These are phyloP conservation scores for Ploettnerulaceae sp. DNA, from an alignment of 2,329 filamentous ascomycete species.

Conservation along the genomic window DNA sequence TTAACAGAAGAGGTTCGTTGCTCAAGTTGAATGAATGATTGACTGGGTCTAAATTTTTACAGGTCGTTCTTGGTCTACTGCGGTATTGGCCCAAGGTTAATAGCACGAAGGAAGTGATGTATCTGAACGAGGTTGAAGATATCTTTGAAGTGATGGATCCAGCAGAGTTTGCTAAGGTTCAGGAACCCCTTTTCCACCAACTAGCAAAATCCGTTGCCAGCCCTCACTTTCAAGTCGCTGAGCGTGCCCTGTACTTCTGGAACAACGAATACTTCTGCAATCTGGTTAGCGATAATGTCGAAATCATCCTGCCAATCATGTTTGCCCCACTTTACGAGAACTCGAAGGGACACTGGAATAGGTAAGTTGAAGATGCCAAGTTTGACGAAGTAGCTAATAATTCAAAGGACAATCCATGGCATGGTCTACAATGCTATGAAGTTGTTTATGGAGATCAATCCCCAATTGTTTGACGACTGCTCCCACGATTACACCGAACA, in stretches of 20 bases:
- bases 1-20: constrained; percentile 80
- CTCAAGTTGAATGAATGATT: too few relatives aligned
- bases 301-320: constrained; percentile 98
- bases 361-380: constrained; percentile 50
- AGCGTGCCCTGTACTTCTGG: constrained; percentile 98
- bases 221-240: constrained; percentile 97
- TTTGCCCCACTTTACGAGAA: constrained; percentile 98
- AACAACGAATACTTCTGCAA: constrained; percentile 99
- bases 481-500: constrained; percentile 97
- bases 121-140: constrained; percentile 96
- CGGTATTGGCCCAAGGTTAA: constrained; percentile 99
- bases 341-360: constrained; percentile 98
- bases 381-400: constrained; percentile 33
- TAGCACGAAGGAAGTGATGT: constrained; percentile 99
- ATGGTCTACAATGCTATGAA: constrained; percentile 99
- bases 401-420: constrained; percentile 84
- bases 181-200: constrained; percentile 95
- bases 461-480: constrained; percentile 96
- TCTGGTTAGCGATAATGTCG: constrained; percentile 96
- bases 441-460: constrained; percentile 99
- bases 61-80: constrained; percentile 90
- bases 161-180: constrained; percentile 95
- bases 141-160: constrained; percentile 99
- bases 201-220: constrained; percentile 96
- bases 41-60: too few relatives aligned